phyloP scores from a whole-genome alignment of 768 basidiomycete species.

The Tulasnella sp. region DNA sequence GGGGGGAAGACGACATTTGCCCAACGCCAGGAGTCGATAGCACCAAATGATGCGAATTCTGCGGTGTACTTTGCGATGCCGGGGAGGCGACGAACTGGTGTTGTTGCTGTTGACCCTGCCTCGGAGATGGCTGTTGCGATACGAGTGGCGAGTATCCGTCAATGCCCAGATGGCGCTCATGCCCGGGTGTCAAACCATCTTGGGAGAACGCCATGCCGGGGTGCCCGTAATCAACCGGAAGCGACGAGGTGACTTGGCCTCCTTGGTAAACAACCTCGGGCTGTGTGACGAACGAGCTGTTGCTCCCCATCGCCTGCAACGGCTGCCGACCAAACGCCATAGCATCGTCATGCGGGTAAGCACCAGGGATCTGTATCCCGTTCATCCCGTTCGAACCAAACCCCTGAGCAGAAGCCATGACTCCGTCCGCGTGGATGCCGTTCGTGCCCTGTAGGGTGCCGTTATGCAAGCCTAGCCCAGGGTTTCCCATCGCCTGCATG shows the following conservation, averaged over 20 bases:
- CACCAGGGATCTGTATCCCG: neutral
- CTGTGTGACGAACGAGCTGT: neutral
- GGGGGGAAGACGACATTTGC: no score
- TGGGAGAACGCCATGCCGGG: neutral
- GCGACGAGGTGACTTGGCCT: neutral
- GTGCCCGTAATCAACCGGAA: neutral
- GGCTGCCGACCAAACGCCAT: neutral
- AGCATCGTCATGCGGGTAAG: neutral
- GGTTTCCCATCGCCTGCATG: neutral
- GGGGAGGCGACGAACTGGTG: no score
- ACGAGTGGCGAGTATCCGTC: neutral
- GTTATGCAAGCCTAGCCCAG: neutral
- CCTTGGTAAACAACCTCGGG: neutral
- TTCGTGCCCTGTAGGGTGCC: neutral
- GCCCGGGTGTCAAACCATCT: neutral
- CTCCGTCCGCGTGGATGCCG: neutral
- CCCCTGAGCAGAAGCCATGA: neutral
- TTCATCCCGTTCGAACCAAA: neutral
- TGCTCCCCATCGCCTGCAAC: no score
- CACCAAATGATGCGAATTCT: no score
- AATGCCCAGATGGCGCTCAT: neutral
- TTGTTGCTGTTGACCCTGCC: neutral
- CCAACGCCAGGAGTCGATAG: no score
- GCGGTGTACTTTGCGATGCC: no score
- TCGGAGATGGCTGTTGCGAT: neutral